Conservation (phyloP, 208 protist genomes). For the Leishmania amazonensis region DNA sequence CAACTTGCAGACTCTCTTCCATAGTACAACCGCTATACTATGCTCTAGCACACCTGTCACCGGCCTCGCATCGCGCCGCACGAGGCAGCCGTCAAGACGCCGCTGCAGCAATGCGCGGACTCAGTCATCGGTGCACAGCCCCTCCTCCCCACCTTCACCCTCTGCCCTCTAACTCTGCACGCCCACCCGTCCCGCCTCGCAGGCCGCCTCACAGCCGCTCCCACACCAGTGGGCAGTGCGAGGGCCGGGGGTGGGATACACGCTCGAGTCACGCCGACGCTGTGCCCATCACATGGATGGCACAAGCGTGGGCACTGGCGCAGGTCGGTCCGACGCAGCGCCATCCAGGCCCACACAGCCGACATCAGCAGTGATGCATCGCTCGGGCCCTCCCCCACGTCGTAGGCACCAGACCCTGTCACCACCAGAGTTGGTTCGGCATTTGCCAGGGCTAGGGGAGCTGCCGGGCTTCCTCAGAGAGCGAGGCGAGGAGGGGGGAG, state of each 20-base stretch:
- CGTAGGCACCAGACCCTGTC: not conserved
- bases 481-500: not conserved
- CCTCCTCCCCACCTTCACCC: not conserved
- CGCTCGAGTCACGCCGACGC: not conserved
- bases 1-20: not conserved
- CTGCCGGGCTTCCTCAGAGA: not conserved
- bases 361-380: not conserved
- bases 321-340: not conserved
- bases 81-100: too few relatives aligned
- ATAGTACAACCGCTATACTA: too few relatives aligned
- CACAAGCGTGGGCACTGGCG: not conserved
- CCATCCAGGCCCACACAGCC: not conserved
- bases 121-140: not conserved
- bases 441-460: not conserved
- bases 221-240: not conserved
- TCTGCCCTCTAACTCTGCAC: not conserved
- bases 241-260: not conserved
- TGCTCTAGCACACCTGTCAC: too few relatives aligned
- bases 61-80: too few relatives aligned
- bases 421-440: not conserved
- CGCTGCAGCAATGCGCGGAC: too few relatives aligned
- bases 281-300: not conserved
- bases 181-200: not conserved
- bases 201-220: not conserved
- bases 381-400: not conserved